These are phyloP conservation scores for Hyaloscypha bicolor DNA, from an alignment of 495 filamentous ascomycete species.

Conservation along the genomic window DNA sequence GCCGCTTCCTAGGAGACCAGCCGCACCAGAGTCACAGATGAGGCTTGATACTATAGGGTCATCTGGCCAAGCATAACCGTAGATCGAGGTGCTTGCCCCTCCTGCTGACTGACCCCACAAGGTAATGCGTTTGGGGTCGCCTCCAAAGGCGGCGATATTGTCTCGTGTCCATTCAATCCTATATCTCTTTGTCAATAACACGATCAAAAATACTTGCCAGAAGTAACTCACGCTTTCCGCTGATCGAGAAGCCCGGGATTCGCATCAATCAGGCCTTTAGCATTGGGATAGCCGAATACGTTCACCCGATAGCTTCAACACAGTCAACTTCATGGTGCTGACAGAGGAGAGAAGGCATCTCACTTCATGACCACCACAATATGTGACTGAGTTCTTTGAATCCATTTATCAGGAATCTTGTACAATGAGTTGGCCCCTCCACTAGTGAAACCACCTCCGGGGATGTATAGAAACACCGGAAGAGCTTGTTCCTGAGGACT, in stretches of 20 bases:
- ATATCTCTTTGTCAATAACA: slow-evolving; percentile 38
- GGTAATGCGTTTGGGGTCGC: slow-evolving; percentile 67
- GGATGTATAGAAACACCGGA: slow-evolving; percentile 40
- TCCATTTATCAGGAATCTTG: slow-evolving; percentile 36
- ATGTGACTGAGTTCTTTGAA: slow-evolving; percentile 40
- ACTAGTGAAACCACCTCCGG: slow-evolving; percentile 54
- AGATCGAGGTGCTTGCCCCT: slow-evolving; percentile 47
- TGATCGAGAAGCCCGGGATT: slow-evolving; percentile 74
- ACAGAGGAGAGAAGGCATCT: neutral
- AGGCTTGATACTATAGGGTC: slow-evolving; percentile 48
- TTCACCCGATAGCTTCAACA: slow-evolving; percentile 63
- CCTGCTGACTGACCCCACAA: slow-evolving; percentile 74
- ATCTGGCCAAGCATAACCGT: slow-evolving; percentile 47
- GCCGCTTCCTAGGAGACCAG: slow-evolving; percentile 36
- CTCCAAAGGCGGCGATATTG: slow-evolving; percentile 70
- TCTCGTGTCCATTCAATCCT: slow-evolving; percentile 61
- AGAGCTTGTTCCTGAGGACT: slow-evolving; percentile 31
- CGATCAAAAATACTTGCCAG: too few relatives aligned
- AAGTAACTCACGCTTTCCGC: slow-evolving; percentile 38
- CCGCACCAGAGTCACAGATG: slow-evolving; percentile 50
- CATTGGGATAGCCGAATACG: slow-evolving; percentile 65
- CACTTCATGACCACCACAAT: slow-evolving; percentile 38
- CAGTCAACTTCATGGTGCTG: neutral
- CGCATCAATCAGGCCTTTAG: slow-evolving; percentile 50
- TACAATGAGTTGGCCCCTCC: slow-evolving; percentile 41